Percentiles rank a stretch among this genome's conserved stretches.
phyloP scores from a whole-genome alignment of 305 asterid species.

The Solanum chacoense region DNA sequence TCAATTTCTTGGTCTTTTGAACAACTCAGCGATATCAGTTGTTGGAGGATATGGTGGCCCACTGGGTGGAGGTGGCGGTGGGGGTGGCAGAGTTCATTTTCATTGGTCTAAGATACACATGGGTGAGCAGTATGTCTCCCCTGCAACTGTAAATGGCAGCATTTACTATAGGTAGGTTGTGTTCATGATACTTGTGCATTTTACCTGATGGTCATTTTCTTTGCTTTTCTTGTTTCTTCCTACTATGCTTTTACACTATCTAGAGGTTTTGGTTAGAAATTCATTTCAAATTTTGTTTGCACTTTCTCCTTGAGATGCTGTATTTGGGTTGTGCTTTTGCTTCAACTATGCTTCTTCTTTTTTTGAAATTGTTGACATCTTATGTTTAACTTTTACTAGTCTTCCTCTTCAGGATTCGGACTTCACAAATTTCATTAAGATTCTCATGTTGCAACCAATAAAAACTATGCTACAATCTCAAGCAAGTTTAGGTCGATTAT shows the following conservation, averaged over 20 bases:
- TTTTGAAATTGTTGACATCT: background rate
- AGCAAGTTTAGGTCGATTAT: background rate
- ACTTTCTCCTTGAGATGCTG: background rate
- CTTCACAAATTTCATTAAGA: background rate
- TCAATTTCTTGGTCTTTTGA: constrained; percentile 50
- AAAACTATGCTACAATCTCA: background rate
- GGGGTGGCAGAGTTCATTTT: constrained; percentile 96
- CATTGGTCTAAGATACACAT: constrained; percentile 76
- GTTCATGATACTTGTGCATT: background rate
- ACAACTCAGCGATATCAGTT: constrained; percentile 67
- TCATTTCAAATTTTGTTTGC: background rate
- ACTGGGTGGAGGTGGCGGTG: constrained; percentile 94
- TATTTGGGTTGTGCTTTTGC: background rate
- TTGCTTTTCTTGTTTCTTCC: background rate
- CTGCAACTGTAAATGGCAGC: constrained; percentile 68
- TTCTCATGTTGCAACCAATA: background rate
- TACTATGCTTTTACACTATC: background rate
- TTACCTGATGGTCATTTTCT: background rate
- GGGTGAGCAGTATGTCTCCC: constrained; percentile 78
- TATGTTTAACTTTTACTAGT: background rate
- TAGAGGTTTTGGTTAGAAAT: background rate
- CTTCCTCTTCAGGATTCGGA: background rate
- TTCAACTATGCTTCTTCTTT: background rate
- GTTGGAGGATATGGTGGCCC: constrained; percentile 83
- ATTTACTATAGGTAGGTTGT: constrained; percentile 48